Percentiles rank a stretch among this genome's conserved stretches.
Conservation (phyloP, 306 rosid genomes). For the Oemleria cerasiformis region DNA sequence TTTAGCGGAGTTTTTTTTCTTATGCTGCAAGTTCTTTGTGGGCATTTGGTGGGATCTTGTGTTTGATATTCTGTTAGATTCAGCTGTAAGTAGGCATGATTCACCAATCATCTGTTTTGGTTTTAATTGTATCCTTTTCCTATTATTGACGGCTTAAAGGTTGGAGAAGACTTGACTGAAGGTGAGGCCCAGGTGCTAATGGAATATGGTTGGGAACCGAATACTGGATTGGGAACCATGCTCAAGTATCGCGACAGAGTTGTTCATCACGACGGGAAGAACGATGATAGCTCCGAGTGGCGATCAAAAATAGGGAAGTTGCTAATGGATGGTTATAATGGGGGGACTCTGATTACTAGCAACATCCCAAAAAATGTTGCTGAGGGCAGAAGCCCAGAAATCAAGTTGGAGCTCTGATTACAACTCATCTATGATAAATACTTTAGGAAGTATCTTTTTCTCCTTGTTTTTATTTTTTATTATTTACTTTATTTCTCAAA, state of each 20-base stretch:
- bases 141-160: conserved; percentile 24
- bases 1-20: neutral
- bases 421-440: neutral
- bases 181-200: conserved; percentile 71
- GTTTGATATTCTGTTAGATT: neutral
- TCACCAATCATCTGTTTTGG: neutral
- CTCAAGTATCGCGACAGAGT: conserved; percentile 82
- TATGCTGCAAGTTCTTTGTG: neutral
- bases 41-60: neutral
- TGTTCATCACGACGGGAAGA: conserved; percentile 70
- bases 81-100: neutral
- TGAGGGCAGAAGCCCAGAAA: conserved; percentile 35
- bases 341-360: conserved; percentile 47
- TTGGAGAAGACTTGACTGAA: conserved; percentile 55
- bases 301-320: conserved; percentile 74
- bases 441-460: neutral
- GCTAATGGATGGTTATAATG: conserved; percentile 63
- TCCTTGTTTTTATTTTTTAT: too few relatives aligned
- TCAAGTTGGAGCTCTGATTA: conserved; percentile 33
- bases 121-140: neutral
- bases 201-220: conserved; percentile 79
- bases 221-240: conserved; percentile 86
- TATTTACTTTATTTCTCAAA: too few relatives aligned
- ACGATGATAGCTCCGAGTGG: conserved; percentile 66
- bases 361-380: conserved; percentile 45